Evolutionary conservation across 169 alveolate species (phyloP).

Genomic region (Plasmodium fragile): DNA sequence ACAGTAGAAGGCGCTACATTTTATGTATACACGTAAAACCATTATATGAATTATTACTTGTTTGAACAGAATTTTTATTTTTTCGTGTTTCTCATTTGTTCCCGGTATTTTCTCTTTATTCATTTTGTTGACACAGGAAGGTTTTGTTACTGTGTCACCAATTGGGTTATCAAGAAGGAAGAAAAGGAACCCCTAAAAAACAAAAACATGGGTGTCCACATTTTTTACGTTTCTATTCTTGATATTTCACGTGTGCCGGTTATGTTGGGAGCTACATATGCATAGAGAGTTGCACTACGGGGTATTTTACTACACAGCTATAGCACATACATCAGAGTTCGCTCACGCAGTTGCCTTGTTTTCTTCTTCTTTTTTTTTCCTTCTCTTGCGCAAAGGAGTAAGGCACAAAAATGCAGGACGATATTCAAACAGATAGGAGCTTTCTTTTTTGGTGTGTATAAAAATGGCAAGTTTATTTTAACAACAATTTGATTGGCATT

Average conservation of each 20-base stretch:
- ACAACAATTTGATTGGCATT: neutral
- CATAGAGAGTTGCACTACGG: neutral
- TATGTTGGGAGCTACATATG: neutral
- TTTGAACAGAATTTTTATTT: slow-evolving; percentile 18
- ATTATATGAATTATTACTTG: slow-evolving; percentile 15
- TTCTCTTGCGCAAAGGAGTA: neutral
- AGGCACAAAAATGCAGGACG: neutral
- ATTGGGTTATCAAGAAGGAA: neutral
- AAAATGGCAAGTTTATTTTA: neutral
- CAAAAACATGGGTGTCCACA: neutral
- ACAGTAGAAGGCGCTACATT: neutral
- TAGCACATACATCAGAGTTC: neutral
- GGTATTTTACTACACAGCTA: neutral
- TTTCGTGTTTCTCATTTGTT: slow-evolving; percentile 13
- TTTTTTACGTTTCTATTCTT: neutral
- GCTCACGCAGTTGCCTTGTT: neutral
- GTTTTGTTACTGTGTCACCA: neutral
- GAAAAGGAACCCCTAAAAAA: neutral
- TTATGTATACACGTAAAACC: neutral
- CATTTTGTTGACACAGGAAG: slow-evolving; percentile 26
- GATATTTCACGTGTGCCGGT: neutral
- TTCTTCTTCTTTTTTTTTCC: neutral
- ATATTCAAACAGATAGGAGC: neutral
- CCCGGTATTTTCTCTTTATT: neutral
- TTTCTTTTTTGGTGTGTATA: neutral